A percentile compares a stretch with the other conserved stretches of the same genome.
These are phyloP conservation scores for Naganishia antarctica DNA, from an alignment of 768 basidiomycete species.

Conservation along the genomic window DNA sequence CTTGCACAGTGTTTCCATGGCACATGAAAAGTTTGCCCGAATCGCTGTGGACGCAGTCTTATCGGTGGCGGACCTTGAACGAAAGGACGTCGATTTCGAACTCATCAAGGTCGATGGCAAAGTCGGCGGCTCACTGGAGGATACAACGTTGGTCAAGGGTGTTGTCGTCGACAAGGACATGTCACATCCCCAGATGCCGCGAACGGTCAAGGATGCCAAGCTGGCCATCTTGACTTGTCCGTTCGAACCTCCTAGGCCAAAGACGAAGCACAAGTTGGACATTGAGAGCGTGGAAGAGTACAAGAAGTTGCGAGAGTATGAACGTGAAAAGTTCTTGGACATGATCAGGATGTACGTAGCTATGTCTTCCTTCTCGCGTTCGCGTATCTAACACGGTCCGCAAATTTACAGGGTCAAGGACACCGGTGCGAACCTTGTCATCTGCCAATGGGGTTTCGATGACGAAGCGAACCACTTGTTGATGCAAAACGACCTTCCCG, in stretches of 20 bases:
- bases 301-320: constrained; percentile 87
- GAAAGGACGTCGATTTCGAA: constrained; percentile 93
- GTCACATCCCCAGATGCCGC: constrained; percentile 98
- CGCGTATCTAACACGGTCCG: neutral
- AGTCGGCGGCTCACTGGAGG: constrained; percentile 92
- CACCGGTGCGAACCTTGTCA: constrained; percentile 94
- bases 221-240: constrained; percentile 97
- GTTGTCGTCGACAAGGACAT: constrained; percentile 99
- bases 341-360: constrained; percentile 70
- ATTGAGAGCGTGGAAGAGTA: constrained; percentile 95
- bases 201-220: constrained; percentile 75
- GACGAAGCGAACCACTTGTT: constrained; percentile 97
- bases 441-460: constrained; percentile 99
- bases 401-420: constrained; percentile 67
- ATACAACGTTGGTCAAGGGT: constrained; percentile 90
- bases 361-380: neutral
- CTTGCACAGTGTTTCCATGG: constrained; percentile 80
- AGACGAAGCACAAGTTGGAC: constrained; percentile 95
- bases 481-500: constrained; percentile 96
- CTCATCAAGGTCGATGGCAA: constrained; percentile 99
- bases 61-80: constrained; percentile 87
- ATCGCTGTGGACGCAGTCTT: constrained; percentile 97
- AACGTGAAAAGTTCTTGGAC: constrained; percentile 89
- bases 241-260: constrained; percentile 96
- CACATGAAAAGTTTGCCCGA: constrained; percentile 87